Percentiles rank a stretch among this genome's conserved stretches.
These are phyloP conservation scores for Aspergillus puulaauensis DNA, from an alignment of 2,329 filamentous ascomycete genomes.

Conservation along the genomic window DNA sequence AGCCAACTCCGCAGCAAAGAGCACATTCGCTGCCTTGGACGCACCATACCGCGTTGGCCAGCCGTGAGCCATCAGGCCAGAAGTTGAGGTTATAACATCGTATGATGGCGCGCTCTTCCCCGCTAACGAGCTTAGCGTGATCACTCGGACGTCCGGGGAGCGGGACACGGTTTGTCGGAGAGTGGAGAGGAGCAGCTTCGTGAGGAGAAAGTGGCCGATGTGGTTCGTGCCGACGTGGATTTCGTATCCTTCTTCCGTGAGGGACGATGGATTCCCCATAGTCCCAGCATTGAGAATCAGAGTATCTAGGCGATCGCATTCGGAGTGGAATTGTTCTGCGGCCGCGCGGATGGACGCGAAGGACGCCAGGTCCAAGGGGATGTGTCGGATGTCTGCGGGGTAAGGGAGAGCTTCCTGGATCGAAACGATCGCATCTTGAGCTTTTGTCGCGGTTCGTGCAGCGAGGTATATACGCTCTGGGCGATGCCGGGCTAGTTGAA, in stretches of 20 bases:
- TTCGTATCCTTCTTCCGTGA: conserved; percentile 44
- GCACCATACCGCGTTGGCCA: conserved; percentile 51
- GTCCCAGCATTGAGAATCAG: conserved; percentile 50
- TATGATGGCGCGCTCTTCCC: conserved; percentile 34
- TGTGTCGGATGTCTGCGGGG: conserved; percentile 42
- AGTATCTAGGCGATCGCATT: conserved; percentile 44
- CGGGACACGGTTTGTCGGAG: conserved; percentile 35
- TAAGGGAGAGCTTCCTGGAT: conserved; percentile 34
- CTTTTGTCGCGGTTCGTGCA: conserved; percentile 47
- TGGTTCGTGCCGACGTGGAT: conserved; percentile 50
- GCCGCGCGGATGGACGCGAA: conserved; percentile 50
- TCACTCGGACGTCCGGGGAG: conserved; percentile 34
- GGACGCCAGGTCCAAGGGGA: conserved; percentile 53
- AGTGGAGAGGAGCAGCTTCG: conserved; percentile 44
- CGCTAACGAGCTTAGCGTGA: conserved; percentile 40
- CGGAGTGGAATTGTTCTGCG: conserved; percentile 41
- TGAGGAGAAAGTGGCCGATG: conserved; percentile 47
- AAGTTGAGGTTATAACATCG: conserved; percentile 38
- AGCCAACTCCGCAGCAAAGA: conserved; percentile 48
- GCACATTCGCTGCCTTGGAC: conserved; percentile 53
- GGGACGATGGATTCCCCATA: conserved; percentile 42
- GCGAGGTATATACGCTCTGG: conserved; percentile 57
- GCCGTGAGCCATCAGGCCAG: conserved; percentile 32
- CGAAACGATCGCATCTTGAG: conserved; percentile 46
- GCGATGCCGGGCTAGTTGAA: conserved; percentile 50